These are phyloP conservation scores for Herpotrichia juniperi DNA, from an alignment of 2,329 filamentous ascomycete genomes.

Conservation along the genomic window DNA sequence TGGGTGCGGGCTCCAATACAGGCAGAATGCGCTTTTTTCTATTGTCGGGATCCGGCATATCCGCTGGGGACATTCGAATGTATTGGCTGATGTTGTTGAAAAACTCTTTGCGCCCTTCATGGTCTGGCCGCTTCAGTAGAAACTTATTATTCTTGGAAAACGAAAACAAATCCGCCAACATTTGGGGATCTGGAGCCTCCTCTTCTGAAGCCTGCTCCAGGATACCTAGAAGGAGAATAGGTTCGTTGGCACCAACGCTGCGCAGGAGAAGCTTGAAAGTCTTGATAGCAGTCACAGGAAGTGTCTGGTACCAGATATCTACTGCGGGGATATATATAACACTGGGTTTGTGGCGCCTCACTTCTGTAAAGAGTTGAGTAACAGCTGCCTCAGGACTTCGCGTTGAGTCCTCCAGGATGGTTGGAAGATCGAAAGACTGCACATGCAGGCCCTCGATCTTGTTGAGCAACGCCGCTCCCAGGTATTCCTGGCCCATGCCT, in stretches of 20 bases:
- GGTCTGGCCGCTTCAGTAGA: slow-evolving; percentile 69
- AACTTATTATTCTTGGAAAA: slow-evolving; percentile 82
- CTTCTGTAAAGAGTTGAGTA: slow-evolving; percentile 88
- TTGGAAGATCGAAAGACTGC: slow-evolving; percentile 90
- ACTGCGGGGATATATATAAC: slow-evolving; percentile 94
- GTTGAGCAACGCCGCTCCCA: slow-evolving; percentile 83
- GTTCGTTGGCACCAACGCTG: slow-evolving; percentile 86
- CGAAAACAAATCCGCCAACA: slow-evolving; percentile 82
- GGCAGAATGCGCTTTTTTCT: slow-evolving; percentile 87
- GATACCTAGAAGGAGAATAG: slow-evolving; percentile 85
- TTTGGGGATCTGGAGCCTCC: slow-evolving; percentile 59
- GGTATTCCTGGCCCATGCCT: slow-evolving; percentile 94
- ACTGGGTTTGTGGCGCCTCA: slow-evolving; percentile 91
- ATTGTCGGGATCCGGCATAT: slow-evolving; percentile 86
- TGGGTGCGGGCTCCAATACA: slow-evolving; percentile 72
- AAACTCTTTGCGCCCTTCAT: slow-evolving; percentile 75
- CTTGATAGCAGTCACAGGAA: slow-evolving; percentile 70
- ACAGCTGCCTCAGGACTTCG: slow-evolving; percentile 86
- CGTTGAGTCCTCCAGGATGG: slow-evolving; percentile 80
- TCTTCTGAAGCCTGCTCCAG: slow-evolving; percentile 72
- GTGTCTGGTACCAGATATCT: slow-evolving; percentile 80
- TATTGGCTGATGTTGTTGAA: slow-evolving; percentile 78
- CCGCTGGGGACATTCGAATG: slow-evolving; percentile 76
- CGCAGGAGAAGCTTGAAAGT: slow-evolving; percentile 84
- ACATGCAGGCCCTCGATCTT: slow-evolving; percentile 94